Evolutionary conservation across 75 land plant species (phyloP).

Genomic region (Azolla pinnata): DNA sequence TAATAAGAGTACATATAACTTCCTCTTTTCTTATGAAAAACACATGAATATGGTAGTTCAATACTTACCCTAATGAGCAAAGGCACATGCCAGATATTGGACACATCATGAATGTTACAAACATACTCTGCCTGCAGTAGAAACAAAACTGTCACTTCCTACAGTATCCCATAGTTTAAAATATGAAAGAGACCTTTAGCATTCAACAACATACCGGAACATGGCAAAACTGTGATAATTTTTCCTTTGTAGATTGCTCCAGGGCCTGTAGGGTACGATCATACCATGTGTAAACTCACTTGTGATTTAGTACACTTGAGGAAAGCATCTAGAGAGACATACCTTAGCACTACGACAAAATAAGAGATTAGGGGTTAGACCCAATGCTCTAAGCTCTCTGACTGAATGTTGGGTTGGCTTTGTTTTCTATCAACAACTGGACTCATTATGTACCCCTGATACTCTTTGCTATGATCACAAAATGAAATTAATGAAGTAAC

Average conservation of each 20-base stretch:
- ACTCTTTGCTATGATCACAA: too few species aligned
- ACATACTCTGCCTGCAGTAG: conserved; percentile 55
- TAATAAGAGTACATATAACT: too few species aligned
- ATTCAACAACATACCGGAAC: conserved; percentile 52
- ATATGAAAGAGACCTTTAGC: not conserved
- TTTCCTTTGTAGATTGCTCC: conserved; percentile 58
- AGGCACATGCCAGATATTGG: conserved; percentile 96
- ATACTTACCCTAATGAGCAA: conserved; percentile 63
- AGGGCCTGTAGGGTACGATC: conserved; percentile 52
- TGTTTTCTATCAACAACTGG: conserved; percentile 53
- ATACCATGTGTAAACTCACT: not conserved
- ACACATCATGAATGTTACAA: conserved; percentile 82
- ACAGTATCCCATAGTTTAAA: not conserved
- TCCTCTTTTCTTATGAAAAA: not conserved
- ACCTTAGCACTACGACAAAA: conserved; percentile 87
- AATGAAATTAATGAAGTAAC: too few species aligned
- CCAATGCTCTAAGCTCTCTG: conserved; percentile 64
- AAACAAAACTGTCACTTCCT: not conserved
- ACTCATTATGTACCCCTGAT: too few species aligned
- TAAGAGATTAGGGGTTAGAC: conserved; percentile 73
- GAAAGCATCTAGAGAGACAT: not conserved
- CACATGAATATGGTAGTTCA: conserved; percentile 1
- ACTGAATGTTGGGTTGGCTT: conserved; percentile 99
- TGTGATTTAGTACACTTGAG: not conserved
- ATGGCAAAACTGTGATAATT: conserved; percentile 88